Base-by-base conservation (phyloP, 2,329 filamentous ascomycete species). In the Aspergillus fructus region DNA sequence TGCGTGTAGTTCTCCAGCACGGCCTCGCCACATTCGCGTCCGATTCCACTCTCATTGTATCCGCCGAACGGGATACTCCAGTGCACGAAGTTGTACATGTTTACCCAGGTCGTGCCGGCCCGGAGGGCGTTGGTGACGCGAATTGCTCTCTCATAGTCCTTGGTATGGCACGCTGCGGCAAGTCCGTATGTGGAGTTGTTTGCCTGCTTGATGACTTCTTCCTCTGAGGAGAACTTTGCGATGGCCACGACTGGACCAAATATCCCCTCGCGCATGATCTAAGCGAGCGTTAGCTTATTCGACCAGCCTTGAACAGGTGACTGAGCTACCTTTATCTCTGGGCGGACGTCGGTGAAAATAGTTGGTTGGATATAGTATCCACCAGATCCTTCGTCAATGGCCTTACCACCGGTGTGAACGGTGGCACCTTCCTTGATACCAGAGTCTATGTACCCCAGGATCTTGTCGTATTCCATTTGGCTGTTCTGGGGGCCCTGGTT, bases 281-380 rank as follows among this genome's bases (percentile, higher is more conserved):
- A 1, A 30, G 1, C 9, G 9, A 30, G 21, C 21, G 21, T 30
- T 30, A 30, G 3, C 9, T 1, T 4, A 21, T 21, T 21, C 21
- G 3, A 21, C 21, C 27, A 3, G 1, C 3, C 4, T 4, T 30
- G 3, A 11, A 30, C 21, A 3, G 2, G 9, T 0, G 4, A 3
- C 8, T 9, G 9, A 1, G 27, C 9, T 30, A 30, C 27, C 27
- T 85, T 85, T 74, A 90, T 89, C 68, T 85, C 76, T 34, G 86
- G 80, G 49, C 80, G 85, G 65, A 94, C 91, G 70, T 91, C 86
- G 76, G 85, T 87, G 83, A 84, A 92, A 80, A 96, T 91, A 70
- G 91, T 96, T 41, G 91, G 91, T 82, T 93, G 81, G 76, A 96
- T 93, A 82, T 93, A 96, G 85, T 90, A 96, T 61, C 90, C 90